These are phyloP conservation scores for Pichia sp. DNA, from an alignment of 1,139 yeast genomes.

Conservation along the genomic window DNA sequence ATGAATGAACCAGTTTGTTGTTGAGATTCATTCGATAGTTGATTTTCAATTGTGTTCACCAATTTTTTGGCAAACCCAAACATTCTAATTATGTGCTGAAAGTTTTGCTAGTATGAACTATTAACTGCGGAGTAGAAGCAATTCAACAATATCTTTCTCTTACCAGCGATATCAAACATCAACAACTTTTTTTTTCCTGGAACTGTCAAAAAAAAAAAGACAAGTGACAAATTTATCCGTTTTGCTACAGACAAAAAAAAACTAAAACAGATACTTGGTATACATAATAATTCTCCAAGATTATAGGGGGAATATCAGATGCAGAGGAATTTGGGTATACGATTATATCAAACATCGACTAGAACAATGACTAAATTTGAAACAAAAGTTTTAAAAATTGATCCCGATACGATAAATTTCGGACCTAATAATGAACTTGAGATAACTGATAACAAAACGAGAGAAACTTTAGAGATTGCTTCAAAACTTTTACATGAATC, in stretches of 20 bases:
- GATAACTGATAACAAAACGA: slow-evolving; percentile 47
- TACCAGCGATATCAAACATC: no score
- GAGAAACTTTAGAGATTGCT: slow-evolving; percentile 46
- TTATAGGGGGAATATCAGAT: neutral
- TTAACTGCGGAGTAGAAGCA: no score
- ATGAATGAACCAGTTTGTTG: slow-evolving; percentile 1
- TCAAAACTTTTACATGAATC: slow-evolving; percentile 47
- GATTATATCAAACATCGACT: neutral
- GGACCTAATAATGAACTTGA: slow-evolving; percentile 23
- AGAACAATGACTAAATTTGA: slow-evolving; percentile 5
- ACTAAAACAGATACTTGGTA: no score
- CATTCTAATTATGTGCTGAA: slow-evolving; percentile 38
- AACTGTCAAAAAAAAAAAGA: no score
- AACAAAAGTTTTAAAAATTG: slow-evolving; percentile 40
- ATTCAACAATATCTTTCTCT: no score
- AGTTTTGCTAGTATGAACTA: neutral
- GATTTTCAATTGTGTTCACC: slow-evolving; percentile 63
- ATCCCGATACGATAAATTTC: slow-evolving; percentile 37
- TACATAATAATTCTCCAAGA: no score
- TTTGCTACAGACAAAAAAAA: no score
- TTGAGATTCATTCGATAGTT: slow-evolving; percentile 22
- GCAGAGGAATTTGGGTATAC: neutral
- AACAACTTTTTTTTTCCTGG: no score
- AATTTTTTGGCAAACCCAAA: slow-evolving; percentile 82
- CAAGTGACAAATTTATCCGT: no score